These are phyloP conservation scores for Sphaceloma murrayae DNA, from an alignment of 2,329 filamentous ascomycete species.

Conservation along the genomic window DNA sequence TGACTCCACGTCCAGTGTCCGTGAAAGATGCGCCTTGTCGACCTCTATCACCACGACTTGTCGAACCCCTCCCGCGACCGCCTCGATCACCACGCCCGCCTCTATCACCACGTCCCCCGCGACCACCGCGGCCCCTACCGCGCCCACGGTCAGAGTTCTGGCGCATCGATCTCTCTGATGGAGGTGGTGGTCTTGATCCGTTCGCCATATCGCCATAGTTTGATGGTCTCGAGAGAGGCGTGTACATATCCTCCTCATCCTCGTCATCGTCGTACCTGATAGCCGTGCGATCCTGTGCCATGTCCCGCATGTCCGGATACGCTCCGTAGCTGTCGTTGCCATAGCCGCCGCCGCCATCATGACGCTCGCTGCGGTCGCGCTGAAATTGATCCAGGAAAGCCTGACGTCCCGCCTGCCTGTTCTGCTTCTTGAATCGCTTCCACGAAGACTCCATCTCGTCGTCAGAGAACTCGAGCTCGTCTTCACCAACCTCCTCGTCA, in stretches of 20 bases:
- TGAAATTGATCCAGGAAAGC: constrained; percentile 2
- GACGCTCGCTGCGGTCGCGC: constrained; percentile 23
- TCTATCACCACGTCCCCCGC: constrained; percentile 21
- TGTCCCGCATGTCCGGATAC: too few relatives aligned
- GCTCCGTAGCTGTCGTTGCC: constrained; percentile 22
- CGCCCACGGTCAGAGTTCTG: constrained; percentile 29
- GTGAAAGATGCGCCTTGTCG: constrained; percentile 20
- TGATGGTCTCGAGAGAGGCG: constrained; percentile 38
- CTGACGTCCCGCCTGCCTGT: not conserved
- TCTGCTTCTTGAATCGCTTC: constrained; percentile 29
- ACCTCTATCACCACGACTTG: constrained; percentile 22
- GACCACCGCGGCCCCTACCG: constrained; percentile 23
- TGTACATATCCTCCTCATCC: constrained; percentile 37
- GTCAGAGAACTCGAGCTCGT: constrained; percentile 92
- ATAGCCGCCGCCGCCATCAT: too few relatives aligned
- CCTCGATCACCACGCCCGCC: constrained; percentile 22
- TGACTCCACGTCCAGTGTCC: constrained; percentile 3
- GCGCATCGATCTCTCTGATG: not conserved
- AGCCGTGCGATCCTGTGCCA: not conserved
- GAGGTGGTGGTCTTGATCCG: constrained; percentile 22
- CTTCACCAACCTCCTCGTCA: constrained; percentile 78
- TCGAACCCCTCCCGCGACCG: constrained; percentile 20
- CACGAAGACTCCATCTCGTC: constrained; percentile 73
- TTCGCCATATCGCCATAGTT: constrained; percentile 37
- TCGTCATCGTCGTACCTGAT: constrained; percentile 38